phyloP scores from a whole-genome alignment of 805 yeast genomes.

The Candida adriatica region DNA sequence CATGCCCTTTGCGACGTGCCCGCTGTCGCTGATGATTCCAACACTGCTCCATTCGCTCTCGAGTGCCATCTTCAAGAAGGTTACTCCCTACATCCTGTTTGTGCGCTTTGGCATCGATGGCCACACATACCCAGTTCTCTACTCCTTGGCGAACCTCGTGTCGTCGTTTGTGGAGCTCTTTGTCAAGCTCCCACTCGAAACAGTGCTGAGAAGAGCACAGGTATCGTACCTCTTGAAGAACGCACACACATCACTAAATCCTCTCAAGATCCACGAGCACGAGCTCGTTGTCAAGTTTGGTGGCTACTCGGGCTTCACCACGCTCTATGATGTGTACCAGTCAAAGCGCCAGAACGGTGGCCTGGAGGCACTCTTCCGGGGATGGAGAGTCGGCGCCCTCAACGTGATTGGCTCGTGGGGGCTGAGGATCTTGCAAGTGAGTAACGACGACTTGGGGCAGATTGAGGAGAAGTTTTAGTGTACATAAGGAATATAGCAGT shows the following conservation, averaged over 20 bases:
- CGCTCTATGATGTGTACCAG: conserved; percentile 40
- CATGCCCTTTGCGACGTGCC: conserved; percentile 45
- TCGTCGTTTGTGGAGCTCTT: conserved; percentile 65
- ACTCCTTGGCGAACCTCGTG: conserved; percentile 49
- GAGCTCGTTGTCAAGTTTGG: conserved; percentile 53
- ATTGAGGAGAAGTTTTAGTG: conserved; percentile 34
- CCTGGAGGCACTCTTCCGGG: conserved; percentile 60
- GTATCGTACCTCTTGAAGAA: conserved; percentile 47
- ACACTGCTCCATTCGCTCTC: conserved; percentile 59
- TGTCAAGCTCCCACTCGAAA: conserved; percentile 81
- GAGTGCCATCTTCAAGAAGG: conserved; percentile 50
- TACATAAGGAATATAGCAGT: no score
- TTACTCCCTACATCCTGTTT: conserved; percentile 61
- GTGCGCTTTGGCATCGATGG: conserved; percentile 59
- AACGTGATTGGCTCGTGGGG: conserved; percentile 85
- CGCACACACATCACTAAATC: conserved; percentile 21
- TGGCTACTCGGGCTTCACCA: conserved; percentile 48
- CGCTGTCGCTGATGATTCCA: conserved; percentile 56
- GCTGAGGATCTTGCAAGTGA: conserved; percentile 47
- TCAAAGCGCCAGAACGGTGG: conserved; percentile 38
- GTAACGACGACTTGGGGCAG: conserved; percentile 36
- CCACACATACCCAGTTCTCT: conserved; percentile 53
- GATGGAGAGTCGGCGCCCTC: conserved; percentile 84
- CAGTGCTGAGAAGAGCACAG: conserved; percentile 79
- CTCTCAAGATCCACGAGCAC: conserved; percentile 34